Conservation (phyloP, 805 yeast species). For the Pichia cephalocereana region DNA sequence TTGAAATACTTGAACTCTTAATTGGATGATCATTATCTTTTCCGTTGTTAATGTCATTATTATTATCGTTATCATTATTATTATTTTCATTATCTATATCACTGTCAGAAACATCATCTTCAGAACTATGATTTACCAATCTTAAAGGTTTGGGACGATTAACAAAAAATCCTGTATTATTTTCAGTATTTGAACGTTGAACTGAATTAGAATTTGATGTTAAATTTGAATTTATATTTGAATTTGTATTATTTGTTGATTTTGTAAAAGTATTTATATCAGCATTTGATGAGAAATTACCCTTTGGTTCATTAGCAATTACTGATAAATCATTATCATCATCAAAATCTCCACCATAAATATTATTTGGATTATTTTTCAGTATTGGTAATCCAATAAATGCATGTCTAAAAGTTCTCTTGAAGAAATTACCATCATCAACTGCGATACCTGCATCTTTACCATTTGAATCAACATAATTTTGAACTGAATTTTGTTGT, state of each 20-base stretch:
- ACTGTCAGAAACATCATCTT: background rate
- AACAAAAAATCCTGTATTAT: conserved; percentile 22
- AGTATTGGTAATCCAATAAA: conserved; percentile 18
- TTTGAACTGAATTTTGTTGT: conserved; percentile 12
- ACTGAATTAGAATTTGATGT: background rate
- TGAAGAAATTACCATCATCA: conserved; percentile 18
- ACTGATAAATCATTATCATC: conserved; percentile 18
- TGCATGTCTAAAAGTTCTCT: conserved; percentile 9
- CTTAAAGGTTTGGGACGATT: conserved; percentile 23
- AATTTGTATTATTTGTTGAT: background rate
- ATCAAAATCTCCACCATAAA: conserved; percentile 6
- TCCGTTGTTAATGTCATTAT: no score
- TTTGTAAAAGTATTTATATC: background rate
- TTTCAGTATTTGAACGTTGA: background rate
- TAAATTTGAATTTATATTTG: background rate
- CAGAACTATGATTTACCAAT: conserved; percentile 6
- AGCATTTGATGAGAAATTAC: conserved; percentile 6
- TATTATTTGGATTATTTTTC: conserved; percentile 9
- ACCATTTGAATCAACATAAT: conserved; percentile 28
- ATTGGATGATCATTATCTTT: no score
- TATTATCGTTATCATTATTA: background rate
- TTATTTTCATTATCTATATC: background rate
- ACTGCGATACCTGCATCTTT: conserved; percentile 22
- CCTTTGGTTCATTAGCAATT: conserved; percentile 9
- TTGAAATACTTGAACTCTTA: background rate